Base-by-base conservation (phyloP, 2,329 filamentous ascomycete genomes). In the Fusarium tupiense region DNA sequence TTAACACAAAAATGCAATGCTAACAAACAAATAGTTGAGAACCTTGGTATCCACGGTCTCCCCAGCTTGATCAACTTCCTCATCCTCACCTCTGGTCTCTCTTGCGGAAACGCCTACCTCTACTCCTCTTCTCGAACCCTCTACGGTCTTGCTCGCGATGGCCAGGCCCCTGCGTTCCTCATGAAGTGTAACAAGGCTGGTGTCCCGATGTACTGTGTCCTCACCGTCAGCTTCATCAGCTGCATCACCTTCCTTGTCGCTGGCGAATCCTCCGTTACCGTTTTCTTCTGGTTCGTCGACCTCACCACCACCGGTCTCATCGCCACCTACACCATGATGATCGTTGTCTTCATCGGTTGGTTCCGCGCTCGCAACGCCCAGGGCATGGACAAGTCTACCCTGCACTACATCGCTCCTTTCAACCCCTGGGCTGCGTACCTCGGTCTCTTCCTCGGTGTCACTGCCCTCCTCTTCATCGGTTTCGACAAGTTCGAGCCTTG, bases 1-100 rank as follows among this genome's bases (percentile, higher is more conserved):
- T 8, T 7, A 24, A 6, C 6, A 12, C 6, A 7, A 9, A 20
- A 31, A 11, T 3, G 20, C 14, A 37, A n/a, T 35, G 7, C 63
- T 74, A 22, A 71, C 60, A n/a, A 24, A 10, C 20, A 8, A 22
- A 2, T 20, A 74, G 72, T 91, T 83, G 81, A 84, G 65, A 88
- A 89, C 76, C 74, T 89, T 58, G 82, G 85, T 22, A 86, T 91
- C 64, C 77, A 76, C 2, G 86, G 85, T 19, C 84, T 90, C 20
- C 88, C 88, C 17, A 82, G 87, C 58, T 80, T 91, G 43, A 85
- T 89, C 71, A 91, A 91, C 78, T 88, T 88, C 37, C 89, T 90
- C 38, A 90, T 94, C 74, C 84, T 93, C 54, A 90, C 91, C 12
- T 83, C 79, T 16, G 83, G 81, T 53, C 78, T 80, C 67, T 85